Conservation (phyloP, 129 eudicot species). For the sunflower (Helianthus annuus) region HanXRQr2.0-SUNRISE NC_035441.2:98902927-98903426, state of each 20-base stretch:
- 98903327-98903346: constrained; percentile 64
- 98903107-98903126: constrained; percentile 76
- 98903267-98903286: constrained; percentile 91
- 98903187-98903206: constrained; percentile 71
- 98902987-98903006: constrained; percentile 67
- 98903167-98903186: constrained; percentile 18
- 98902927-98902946: constrained; percentile 55
- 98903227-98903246: constrained; percentile 76
- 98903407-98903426: constrained; percentile 53
- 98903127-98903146: constrained; percentile 34
- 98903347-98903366: constrained; percentile 46
- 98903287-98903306: constrained; percentile 55
- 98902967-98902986: constrained; percentile 88
- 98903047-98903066: constrained; percentile 81
- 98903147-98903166: constrained; percentile 15
- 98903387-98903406: constrained; percentile 83
- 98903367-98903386: constrained; percentile 69
- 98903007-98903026: constrained; percentile 97
- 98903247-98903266: constrained; percentile 84
- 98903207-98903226: constrained; percentile 92
- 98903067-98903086: constrained; percentile 98
- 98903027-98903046: constrained; percentile 78
- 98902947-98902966: constrained; percentile 56
- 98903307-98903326: constrained; percentile 88
- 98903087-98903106: constrained; percentile 96